Conservation (phyloP, 169 alveolate species). For the Plasmodium sp. region DNA sequence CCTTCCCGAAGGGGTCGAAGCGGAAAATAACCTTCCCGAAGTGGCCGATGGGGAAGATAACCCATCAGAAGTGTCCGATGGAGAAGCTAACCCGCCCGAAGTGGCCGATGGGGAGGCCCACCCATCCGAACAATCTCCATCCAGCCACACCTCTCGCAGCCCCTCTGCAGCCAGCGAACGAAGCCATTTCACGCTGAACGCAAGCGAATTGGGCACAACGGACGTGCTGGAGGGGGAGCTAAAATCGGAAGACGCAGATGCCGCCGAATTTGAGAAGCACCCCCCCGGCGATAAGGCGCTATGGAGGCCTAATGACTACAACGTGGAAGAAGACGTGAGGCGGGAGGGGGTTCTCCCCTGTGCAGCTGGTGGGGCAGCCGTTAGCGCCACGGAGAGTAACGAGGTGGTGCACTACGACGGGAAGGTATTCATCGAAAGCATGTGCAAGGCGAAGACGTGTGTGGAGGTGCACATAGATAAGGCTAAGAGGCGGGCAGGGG, state of each 20-base stretch:
- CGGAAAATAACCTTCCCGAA: background rate
- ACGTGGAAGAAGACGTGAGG: background rate
- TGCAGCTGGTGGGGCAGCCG: background rate
- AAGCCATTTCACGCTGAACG: background rate
- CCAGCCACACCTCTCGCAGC: background rate
- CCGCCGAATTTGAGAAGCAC: background rate
- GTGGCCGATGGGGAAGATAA: background rate
- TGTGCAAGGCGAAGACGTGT: constrained; percentile 13
- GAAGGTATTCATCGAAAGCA: constrained; percentile 31
- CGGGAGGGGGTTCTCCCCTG: background rate
- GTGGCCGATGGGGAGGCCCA: background rate
- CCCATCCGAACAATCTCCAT: background rate
- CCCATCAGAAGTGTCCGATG: background rate
- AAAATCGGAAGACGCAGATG: background rate
- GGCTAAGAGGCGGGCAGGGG: constrained; percentile 10
- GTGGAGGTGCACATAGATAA: constrained; percentile 37
- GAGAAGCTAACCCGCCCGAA: background rate
- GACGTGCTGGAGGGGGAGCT: background rate
- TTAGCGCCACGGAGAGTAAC: background rate
- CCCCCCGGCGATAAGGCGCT: background rate
- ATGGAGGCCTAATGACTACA: background rate
- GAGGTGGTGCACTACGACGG: constrained; percentile 25
- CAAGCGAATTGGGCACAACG: background rate
- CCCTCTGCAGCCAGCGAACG: background rate
- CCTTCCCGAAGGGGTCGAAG: background rate